A percentile compares a stretch with the other conserved stretches of the same genome.
These are phyloP conservation scores for Trichoderma gracile DNA, from an alignment of 2,329 filamentous ascomycete species.

Conservation along the genomic window DNA sequence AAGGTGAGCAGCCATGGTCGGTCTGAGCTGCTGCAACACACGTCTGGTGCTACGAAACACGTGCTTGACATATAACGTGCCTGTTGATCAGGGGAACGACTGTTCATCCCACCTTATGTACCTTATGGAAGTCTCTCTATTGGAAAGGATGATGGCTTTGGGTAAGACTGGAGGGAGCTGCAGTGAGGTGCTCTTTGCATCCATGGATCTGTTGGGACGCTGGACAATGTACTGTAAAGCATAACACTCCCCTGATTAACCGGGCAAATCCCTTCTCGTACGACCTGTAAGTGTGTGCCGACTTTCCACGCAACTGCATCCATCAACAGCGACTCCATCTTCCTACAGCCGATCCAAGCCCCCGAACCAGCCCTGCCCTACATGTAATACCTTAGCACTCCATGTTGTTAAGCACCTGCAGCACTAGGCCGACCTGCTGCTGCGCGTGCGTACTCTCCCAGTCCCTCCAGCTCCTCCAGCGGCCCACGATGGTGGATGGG, in stretches of 20 bases:
- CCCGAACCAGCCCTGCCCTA: not conserved
- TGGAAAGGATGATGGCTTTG: too few relatives aligned
- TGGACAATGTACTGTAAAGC: too few relatives aligned
- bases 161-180: too few relatives aligned
- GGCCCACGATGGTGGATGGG: constrained; percentile 15
- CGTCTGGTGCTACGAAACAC: not conserved
- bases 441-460: not conserved
- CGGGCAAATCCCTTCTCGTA: too few relatives aligned
- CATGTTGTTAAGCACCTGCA: constrained; percentile 16
- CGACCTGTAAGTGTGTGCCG: too few relatives aligned
- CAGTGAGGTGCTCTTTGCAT: too few relatives aligned
- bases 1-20: not conserved
- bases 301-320: not conserved
- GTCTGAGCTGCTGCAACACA: not conserved
- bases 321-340: not conserved
- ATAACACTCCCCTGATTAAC: too few relatives aligned
- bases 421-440: not conserved
- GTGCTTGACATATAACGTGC: not conserved
- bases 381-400: too few relatives aligned
- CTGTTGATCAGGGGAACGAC: too few relatives aligned
- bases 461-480: constrained; percentile 1
- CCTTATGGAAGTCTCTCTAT: too few relatives aligned
- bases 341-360: not conserved
- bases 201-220: too few relatives aligned
- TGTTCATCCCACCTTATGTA: too few relatives aligned